Base-by-base conservation (phyloP, 1,284 basidiomycete genomes). In the Afroboletus lepidellus region DNA sequence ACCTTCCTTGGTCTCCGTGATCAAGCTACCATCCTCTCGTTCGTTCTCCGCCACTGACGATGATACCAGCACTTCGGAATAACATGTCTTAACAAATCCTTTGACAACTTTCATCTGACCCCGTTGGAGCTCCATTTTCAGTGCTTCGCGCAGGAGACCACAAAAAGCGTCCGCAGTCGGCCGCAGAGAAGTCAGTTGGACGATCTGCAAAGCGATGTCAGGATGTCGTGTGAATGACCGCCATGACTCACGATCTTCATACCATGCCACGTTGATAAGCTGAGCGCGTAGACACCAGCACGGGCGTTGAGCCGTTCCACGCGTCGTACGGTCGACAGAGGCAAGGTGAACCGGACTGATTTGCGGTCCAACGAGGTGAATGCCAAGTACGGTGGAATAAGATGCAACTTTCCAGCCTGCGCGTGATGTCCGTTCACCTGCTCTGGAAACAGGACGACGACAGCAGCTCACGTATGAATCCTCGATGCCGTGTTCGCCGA, bases 131-230 rank as follows among this genome's bases (percentile, higher is more conserved):
- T 98, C 92, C 0, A 87, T 78, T 72, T 96, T 98, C 57, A 99
- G 81, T 7, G 92, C 87, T 62, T 95, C 91, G 5, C 94, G 86
- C 3, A 99, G 80, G 3, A 92, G 77, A 1, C 89, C 81, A 64
- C 96, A 98, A 75, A 99, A 99, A 32, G 89, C 80, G 64, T 99
- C 96, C 41, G 96, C 97, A 0, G 92, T 94, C 8, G 94, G 93
- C 30, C 95, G 82, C n/a, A 99, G 79, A 1, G 94, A 94, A 8
- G 97, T 98, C 51, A 99, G 76, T 75, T 99, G 96, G 1, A 99
- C 83, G 59, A 98, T 90, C 94, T 97, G 51, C 12, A 25, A 8
- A 51, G 37, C 23, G 15, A 55, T 51, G 51, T 62, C 13, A 61
- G 38, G 15, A n/a, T 18, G 38, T 32, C 37, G 37, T 36, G 44